A percentile compares a stretch with the other conserved stretches of the same genome.
These are phyloP conservation scores for Galerina marginata DNA, from an alignment of 768 basidiomycete genomes.

Conservation along the genomic window DNA sequence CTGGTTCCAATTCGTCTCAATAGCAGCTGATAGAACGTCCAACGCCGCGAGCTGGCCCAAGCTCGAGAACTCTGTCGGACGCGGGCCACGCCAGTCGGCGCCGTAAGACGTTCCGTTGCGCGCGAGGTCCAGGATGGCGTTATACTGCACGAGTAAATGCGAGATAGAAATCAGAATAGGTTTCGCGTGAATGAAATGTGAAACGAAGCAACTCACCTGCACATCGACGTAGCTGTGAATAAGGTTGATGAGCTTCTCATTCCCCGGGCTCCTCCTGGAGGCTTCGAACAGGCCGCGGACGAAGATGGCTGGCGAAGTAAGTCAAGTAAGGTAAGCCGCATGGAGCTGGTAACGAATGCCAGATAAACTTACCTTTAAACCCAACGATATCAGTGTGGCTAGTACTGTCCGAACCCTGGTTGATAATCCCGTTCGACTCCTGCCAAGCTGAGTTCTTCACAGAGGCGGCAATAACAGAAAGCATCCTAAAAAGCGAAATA, in stretches of 20 bases:
- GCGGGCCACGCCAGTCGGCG: slow-evolving; percentile 51
- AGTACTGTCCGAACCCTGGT: slow-evolving; percentile 48
- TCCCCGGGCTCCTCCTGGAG: slow-evolving; percentile 41
- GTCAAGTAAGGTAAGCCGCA: background rate
- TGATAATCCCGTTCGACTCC: slow-evolving; percentile 54
- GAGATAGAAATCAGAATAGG: background rate
- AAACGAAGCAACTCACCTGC: slow-evolving; percentile 39
- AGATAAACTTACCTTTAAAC: slow-evolving; percentile 48
- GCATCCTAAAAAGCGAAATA: slow-evolving; percentile 13
- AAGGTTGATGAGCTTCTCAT: slow-evolving; percentile 43
- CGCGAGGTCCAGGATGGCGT: slow-evolving; percentile 54
- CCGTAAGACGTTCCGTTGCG: slow-evolving; percentile 49
- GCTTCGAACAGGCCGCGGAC: slow-evolving; percentile 55
- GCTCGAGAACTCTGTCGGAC: slow-evolving; percentile 46
- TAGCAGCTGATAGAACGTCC: slow-evolving; percentile 46
- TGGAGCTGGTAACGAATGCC: background rate
- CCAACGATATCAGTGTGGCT: slow-evolving; percentile 53
- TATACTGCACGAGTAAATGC: slow-evolving; percentile 39
- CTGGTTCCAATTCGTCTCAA: slow-evolving; percentile 36
- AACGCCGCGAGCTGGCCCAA: slow-evolving; percentile 57
- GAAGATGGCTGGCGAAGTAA: slow-evolving; percentile 35
- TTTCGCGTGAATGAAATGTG: no score
- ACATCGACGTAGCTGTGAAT: slow-evolving; percentile 57
- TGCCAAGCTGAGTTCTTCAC: slow-evolving; percentile 53
- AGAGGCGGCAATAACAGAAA: slow-evolving; percentile 40